A percentile compares a stretch with the other conserved stretches of the same genome.
phyloP scores from a whole-genome alignment of 257 asterid species.

The Handroanthus guayacan region DNA sequence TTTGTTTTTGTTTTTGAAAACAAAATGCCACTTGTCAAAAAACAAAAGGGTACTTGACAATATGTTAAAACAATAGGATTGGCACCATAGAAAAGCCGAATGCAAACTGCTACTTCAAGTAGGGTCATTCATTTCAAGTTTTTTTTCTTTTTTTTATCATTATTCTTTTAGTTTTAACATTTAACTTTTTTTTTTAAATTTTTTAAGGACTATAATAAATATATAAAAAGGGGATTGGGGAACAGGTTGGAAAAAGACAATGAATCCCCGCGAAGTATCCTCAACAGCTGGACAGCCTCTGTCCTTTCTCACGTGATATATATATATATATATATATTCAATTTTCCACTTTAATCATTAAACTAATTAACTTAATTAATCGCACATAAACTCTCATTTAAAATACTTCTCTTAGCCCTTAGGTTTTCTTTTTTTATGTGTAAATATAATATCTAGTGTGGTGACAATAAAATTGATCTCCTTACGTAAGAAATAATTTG shows the following conservation, averaged over 20 bases:
- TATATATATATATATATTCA: neutral
- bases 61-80: too few relatives aligned
- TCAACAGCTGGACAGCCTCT: conserved; percentile 45
- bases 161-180: neutral
- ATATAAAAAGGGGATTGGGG: neutral
- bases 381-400: neutral
- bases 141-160: neutral
- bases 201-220: neutral
- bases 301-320: conserved; percentile 38
- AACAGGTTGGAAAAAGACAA: conserved; percentile 50
- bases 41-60: too few relatives aligned
- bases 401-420: neutral
- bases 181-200: neutral
- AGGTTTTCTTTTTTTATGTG: too few relatives aligned
- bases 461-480: neutral
- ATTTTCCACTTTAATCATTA: conserved; percentile 33
- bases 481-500: conserved; percentile 3
- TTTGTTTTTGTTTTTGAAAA: too few relatives aligned
- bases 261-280: conserved; percentile 43
- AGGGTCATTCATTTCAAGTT: conserved; percentile 29
- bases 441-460: neutral
- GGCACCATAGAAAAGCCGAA: too few relatives aligned
- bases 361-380: neutral
- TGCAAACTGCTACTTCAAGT: conserved; percentile 1
- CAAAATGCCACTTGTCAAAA: too few relatives aligned